Conservation (phyloP, 2,329 filamentous ascomycete genomes). For the Botrytis sinoallii region DNA sequence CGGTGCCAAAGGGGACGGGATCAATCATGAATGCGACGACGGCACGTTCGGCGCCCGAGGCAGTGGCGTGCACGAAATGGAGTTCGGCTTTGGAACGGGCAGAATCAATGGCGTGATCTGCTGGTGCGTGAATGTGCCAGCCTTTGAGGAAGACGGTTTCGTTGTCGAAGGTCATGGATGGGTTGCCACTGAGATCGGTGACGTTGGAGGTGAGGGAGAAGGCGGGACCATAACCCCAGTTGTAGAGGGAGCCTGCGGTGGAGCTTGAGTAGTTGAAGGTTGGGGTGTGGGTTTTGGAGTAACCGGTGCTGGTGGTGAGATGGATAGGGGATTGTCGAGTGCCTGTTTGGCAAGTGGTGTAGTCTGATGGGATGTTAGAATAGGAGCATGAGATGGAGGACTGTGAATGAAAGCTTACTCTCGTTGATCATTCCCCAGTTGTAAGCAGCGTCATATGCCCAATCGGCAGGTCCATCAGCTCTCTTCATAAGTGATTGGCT, state of each 20-base stretch:
- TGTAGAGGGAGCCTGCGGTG: conserved; percentile 43
- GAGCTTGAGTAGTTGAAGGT: conserved; percentile 43
- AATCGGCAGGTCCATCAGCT: conserved; percentile 26
- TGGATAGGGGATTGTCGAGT: conserved; percentile 50
- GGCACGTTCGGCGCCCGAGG: conserved; percentile 42
- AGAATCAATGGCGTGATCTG: conserved; percentile 47
- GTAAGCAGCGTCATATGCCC: conserved; percentile 40
- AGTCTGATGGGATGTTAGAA: conserved; percentile 35
- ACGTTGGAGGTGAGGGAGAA: conserved; percentile 41
- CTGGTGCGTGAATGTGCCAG: conserved; percentile 52
- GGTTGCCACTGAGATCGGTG: conserved; percentile 37
- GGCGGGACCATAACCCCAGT: conserved; percentile 49
- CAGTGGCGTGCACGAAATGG: conserved; percentile 48
- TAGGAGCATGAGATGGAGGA: not conserved
- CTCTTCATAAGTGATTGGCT: conserved; percentile 20
- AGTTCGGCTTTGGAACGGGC: conserved; percentile 46
- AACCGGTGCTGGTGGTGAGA: conserved; percentile 41
- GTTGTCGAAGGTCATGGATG: conserved; percentile 46
- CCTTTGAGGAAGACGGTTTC: conserved; percentile 47
- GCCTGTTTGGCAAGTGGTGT: conserved; percentile 48
- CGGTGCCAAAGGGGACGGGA: conserved; percentile 30
- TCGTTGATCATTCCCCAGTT: conserved; percentile 42
- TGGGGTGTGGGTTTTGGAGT: conserved; percentile 42
- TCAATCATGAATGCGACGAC: conserved; percentile 49
- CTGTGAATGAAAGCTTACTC: conserved; percentile 28